Evolutionary conservation across 352 stramenopile genomes (phyloP), one percentile per base, ranked within the genome.

Genomic region (Globisporangium mamillatum): DNA sequence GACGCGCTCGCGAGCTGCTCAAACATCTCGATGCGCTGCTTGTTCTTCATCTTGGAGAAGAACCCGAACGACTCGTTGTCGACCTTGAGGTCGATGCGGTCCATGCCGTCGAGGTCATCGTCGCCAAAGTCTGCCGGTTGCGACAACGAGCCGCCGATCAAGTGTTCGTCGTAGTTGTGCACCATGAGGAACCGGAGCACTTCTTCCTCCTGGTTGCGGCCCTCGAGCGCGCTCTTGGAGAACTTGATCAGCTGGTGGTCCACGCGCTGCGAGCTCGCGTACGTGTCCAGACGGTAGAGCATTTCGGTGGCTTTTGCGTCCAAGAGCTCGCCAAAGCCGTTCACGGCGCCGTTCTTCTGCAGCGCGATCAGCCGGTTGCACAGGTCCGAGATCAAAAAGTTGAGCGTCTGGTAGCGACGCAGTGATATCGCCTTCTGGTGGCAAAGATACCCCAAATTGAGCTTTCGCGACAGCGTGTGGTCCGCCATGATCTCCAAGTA

Each of bases 311-410:
- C 73, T 55, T 79, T 75, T 14, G 64, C 50, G 25, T 90, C 71
- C 53, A 92, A 63, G 8, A 84, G 52, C 25, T 84, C 67, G 0
- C 65, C 64, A 64, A 88, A 88, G 29, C 75, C 44, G 44, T 52
- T 6, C 20, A 14, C 18, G 5, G 18, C 6, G 14, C 77, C 78
- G 57, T 71, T 74, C 38, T 84, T 90, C 0, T 76, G 74, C 3
- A 92, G 62, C 7, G 75, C 68, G 50, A 91, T 77, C 36, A 94
- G 63, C 14, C 87, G 87, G 12, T 75, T 75, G 56, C 86, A 94
- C 12, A 92, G 72, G 61, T 95, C 88, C 9, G 84, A 90, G 48
- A 95, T 90, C 48, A 95, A 55, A 50, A 90, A 84, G 60, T 93
- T 92, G 16, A 93, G 72, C 7, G 86, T 84, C 67, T 95, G 84